Base-by-base conservation (phyloP, 768 basidiomycete species). In the Candolleomyces eurysporus region DNA sequence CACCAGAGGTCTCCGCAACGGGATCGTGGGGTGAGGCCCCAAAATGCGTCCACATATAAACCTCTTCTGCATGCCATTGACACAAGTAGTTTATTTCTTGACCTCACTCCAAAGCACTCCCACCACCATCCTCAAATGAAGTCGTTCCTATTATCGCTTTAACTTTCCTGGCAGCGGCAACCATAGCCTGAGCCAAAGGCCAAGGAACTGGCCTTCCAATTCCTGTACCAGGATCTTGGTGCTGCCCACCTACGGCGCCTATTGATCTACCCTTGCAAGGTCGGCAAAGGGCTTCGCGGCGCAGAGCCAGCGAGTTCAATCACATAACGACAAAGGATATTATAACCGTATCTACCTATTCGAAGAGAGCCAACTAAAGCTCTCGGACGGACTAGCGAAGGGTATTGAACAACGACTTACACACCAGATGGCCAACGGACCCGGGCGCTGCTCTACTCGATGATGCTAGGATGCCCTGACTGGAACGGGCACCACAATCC, bases 381-480 rank as follows among this genome's bases (percentile, higher is more conserved):
- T 17, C 32, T 55, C 8, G 45, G 48, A 13, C 58, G 59, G 39
- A 58, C 50, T 32, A 52, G 17, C 48, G 45, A 21, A 21, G 13
- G 5, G 57, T 59, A 46, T 22, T 60, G 17, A 46, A 14, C 11
- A 53, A 32, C 4, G 31, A 31, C 26, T 3, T 59, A 63, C 43
- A 50, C 62, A 63, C 42, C 50, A 57, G 39, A 63, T 49, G 26
- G 8, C 43, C 36, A 63, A 63, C 22, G 59, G 62, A 9, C 62
- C 62, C 19, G 51, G 22, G 19, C 60, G 62, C 8, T 53, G 42
- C 51, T 53, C 31, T 26, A 36, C 4, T 49, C 9, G 8, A 22
- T 13, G 22, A 8, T 46, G 17, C 16, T 19, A 63, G 63, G 40
- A 60, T 31, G 45, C 63, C 5, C 36, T 1, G 5, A 48, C 40